Conservation (phyloP, 805 yeast species). For the Tetrapisispora arboricola region DNA sequence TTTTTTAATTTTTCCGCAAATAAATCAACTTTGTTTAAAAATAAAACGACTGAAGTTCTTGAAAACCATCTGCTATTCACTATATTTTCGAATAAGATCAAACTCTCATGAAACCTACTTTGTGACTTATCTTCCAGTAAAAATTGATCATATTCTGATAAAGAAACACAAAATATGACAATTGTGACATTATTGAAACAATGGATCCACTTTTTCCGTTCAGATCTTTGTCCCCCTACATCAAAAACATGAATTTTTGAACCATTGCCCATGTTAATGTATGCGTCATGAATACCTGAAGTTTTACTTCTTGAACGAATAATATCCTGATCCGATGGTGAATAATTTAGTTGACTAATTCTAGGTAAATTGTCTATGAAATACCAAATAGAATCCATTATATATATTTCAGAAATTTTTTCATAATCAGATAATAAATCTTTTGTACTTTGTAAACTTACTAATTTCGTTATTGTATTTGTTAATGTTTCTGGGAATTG, state of each 20-base stretch:
- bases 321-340: slow-evolving; percentile 70
- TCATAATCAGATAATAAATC: slow-evolving; percentile 37
- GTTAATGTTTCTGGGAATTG: slow-evolving; percentile 36
- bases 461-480: slow-evolving; percentile 29
- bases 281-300: slow-evolving; percentile 80
- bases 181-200: slow-evolving; percentile 89
- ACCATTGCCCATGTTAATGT: slow-evolving; percentile 58
- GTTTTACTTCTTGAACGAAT: slow-evolving; percentile 85
- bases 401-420: slow-evolving; percentile 62
- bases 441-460: slow-evolving; percentile 49
- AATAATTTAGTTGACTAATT: slow-evolving; percentile 44
- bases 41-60: slow-evolving; percentile 74
- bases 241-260: slow-evolving; percentile 59
- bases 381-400: slow-evolving; percentile 77
- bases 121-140: slow-evolving; percentile 66
- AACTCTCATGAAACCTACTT: slow-evolving; percentile 71
- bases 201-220: slow-evolving; percentile 95
- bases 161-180: slow-evolving; percentile 82
- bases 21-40: slow-evolving; percentile 82
- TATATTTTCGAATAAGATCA: slow-evolving; percentile 79
- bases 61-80: slow-evolving; percentile 90
- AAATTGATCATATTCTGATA: slow-evolving; percentile 85
- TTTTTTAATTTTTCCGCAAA: slow-evolving; percentile 75
- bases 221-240: slow-evolving; percentile 94
- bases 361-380: slow-evolving; percentile 54